Evolutionary conservation across 345 rosid genomes (phyloP).

Genomic region (Salix arbutifolia): DNA sequence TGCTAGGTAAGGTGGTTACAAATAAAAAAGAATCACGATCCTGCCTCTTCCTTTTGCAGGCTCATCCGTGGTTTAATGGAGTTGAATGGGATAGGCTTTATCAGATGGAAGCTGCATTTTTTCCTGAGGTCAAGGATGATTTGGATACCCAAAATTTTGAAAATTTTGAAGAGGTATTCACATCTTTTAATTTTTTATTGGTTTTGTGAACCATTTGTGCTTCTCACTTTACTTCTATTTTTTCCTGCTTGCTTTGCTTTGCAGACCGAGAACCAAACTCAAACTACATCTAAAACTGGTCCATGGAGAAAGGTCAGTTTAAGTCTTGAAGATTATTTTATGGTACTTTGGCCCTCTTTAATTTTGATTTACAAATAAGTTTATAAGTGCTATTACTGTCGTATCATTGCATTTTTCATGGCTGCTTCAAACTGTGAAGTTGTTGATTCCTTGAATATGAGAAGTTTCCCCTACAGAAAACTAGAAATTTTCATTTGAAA

Average conservation of each 20-base stretch:
- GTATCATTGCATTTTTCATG: not conserved
- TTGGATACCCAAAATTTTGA: conserved; percentile 96
- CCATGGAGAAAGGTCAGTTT: conserved; percentile 82
- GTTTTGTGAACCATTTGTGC: not conserved
- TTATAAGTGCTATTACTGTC: not conserved
- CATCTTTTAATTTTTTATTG: conserved; percentile 12
- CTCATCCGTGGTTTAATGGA: conserved; percentile 76
- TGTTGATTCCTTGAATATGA: not conserved
- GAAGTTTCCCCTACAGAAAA: not conserved
- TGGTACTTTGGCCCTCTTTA: not conserved
- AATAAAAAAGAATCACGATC: conserved; percentile 25
- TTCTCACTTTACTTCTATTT: conserved; percentile 7
- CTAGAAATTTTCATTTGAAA: not conserved
- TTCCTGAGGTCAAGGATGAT: conserved; percentile 85
- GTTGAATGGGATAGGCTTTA: conserved; percentile 74
- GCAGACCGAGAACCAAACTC: conserved; percentile 54
- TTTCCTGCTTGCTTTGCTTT: conserved; percentile 15
- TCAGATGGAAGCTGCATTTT: conserved; percentile 84
- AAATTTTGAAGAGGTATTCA: conserved; percentile 78
- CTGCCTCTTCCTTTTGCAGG: conserved; percentile 41
- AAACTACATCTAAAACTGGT: conserved; percentile 47
- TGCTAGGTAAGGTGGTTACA: conserved; percentile 11
- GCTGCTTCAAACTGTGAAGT: not conserved
- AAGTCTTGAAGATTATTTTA: not conserved
- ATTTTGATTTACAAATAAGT: not conserved